A percentile compares a stretch with the other conserved stretches of the same genome.
phyloP scores from a whole-genome alignment of 2,329 filamentous ascomycete species.

The Endocalyx cinctus region DNA sequence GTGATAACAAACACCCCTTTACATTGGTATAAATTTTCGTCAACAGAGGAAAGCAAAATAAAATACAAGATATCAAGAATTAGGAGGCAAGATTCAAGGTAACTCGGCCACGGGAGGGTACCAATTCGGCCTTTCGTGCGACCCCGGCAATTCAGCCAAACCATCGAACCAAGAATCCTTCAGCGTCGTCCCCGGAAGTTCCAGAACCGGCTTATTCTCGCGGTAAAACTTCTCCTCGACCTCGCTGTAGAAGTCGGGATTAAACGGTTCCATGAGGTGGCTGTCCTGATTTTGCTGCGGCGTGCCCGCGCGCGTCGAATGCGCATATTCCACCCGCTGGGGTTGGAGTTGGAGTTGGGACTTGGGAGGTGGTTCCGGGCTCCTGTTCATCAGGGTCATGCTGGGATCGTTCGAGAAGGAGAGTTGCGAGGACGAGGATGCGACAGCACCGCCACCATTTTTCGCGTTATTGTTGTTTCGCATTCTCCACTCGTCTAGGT shows the following conservation, averaged over 20 bases:
- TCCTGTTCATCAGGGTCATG: too few relatives aligned
- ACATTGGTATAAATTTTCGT: too few relatives aligned
- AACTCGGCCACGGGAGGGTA: neutral
- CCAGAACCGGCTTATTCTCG: slow-evolving; percentile 3
- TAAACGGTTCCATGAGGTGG: slow-evolving; percentile 5
- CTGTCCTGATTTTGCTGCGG: slow-evolving; percentile 3
- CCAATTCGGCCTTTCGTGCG: slow-evolving; percentile 2
- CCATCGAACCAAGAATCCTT: slow-evolving; percentile 13
- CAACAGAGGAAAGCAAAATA: too few relatives aligned
- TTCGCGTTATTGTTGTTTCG: slow-evolving; percentile 6
- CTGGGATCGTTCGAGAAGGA: slow-evolving; percentile 5
- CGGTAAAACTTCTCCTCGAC: slow-evolving; percentile 4
- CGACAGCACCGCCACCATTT: slow-evolving; percentile 1
- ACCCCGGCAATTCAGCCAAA: slow-evolving; percentile 10
- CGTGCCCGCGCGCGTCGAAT: too few relatives aligned
- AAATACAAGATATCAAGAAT: slow-evolving; percentile 6
- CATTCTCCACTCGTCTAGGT: slow-evolving; percentile 10
- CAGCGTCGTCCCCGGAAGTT: slow-evolving; percentile 11
- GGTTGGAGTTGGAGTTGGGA: too few relatives aligned
- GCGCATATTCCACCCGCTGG: too few relatives aligned
- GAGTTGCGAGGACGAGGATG: slow-evolving; percentile 3
- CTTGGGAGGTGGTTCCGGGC: too few relatives aligned
- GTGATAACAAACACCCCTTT: too few relatives aligned
- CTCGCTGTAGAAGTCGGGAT: slow-evolving; percentile 7
- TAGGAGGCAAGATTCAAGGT: slow-evolving; percentile 1